phyloP scores from a whole-genome alignment of 768 basidiomycete genomes.

The Hortiboletus flavorubellus region DNA sequence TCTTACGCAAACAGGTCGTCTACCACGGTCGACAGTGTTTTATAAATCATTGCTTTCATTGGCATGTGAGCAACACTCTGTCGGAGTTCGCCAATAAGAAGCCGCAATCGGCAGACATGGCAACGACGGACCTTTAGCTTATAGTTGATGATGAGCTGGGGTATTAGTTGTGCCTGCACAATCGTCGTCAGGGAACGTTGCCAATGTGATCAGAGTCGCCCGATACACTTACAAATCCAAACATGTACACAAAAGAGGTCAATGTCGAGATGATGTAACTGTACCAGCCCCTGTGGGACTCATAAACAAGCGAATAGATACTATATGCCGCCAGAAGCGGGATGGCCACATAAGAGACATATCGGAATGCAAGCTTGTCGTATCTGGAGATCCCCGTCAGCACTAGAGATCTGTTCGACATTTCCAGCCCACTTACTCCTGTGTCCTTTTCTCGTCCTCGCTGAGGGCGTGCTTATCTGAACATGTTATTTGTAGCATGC shows the following conservation, averaged over 20 bases:
- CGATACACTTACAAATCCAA: conserved; percentile 82
- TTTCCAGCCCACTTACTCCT: conserved; percentile 62
- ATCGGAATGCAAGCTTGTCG: conserved; percentile 91
- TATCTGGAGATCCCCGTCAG: conserved; percentile 46
- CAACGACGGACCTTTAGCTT: conserved; percentile 73
- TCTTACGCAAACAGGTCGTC: conserved; percentile 90
- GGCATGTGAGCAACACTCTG: conserved; percentile 98
- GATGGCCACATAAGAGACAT: conserved; percentile 86
- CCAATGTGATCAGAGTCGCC: neutral
- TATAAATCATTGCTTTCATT: conserved; percentile 98
- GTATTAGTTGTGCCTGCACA: conserved; percentile 74
- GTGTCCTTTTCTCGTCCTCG: conserved; percentile 97
- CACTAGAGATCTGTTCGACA: conserved; percentile 21
- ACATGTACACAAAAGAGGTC: conserved; percentile 93
- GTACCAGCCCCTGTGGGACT: conserved; percentile 93
- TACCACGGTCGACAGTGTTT: conserved; percentile 83
- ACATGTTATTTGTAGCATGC: conserved; percentile 8
- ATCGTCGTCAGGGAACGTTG: conserved; percentile 12
- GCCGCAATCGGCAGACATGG: conserved; percentile 7
- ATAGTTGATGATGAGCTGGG: conserved; percentile 94
- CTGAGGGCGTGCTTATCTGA: conserved; percentile 92
- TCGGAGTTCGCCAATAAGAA: conserved; percentile 3
- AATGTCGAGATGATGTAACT: conserved; percentile 92
- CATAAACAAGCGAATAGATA: conserved; percentile 75
- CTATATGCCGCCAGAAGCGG: conserved; percentile 77